Evolutionary conservation across 257 asterid genomes (phyloP), one percentile per base, ranked within the genome.

Genomic region (Striga asiatica): DNA sequence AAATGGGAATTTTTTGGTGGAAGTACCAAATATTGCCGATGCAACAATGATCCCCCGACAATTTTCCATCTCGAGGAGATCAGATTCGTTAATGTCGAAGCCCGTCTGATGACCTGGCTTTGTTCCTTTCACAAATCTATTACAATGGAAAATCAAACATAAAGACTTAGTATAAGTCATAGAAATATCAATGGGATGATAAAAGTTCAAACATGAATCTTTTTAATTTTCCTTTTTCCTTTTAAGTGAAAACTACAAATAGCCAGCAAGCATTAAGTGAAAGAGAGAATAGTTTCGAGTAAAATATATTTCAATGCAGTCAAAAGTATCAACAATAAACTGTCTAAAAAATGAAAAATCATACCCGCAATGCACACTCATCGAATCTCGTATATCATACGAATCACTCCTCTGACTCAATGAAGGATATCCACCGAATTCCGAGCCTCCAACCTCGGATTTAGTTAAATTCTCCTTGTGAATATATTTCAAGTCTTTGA

Each of bases 361-460:
- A 65, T 84, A 84, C 94, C 94, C 94, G 60, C 92, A 81, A 51
- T 84, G 83, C 64, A 84, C 73, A 16, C 56, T 69, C 94, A 81
- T 81, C 1, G 92, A 77, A 54, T 81, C 88, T 60, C 68, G 61
- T 66, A 81, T 58, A 51, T 84, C 75, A 71, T 79, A 84, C 9
- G 94, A 84, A 61, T 76, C 92, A 46, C 56, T 65, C 69, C 92
- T 71, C 78, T 81, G 84, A 18, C 50, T 52, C 64, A 84, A 58
- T 28, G 85, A 75, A 59, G 92, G 94, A 68, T 76, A 84, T 49
- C 92, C 88, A 52, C 88, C 94, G 16, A 84, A 84, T 10, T 77
- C 84, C 1, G 94, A 84, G 74, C 94, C 94, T 65, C 94, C 94
- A 60, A 81, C 81, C 62, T 79, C 94, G 9, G 80, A 70, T 67